Evolutionary conservation across 106 monocot species (phyloP), one percentile per base, ranked within the genome.

Genomic region (Alisma plantagoaquatica): DNA sequence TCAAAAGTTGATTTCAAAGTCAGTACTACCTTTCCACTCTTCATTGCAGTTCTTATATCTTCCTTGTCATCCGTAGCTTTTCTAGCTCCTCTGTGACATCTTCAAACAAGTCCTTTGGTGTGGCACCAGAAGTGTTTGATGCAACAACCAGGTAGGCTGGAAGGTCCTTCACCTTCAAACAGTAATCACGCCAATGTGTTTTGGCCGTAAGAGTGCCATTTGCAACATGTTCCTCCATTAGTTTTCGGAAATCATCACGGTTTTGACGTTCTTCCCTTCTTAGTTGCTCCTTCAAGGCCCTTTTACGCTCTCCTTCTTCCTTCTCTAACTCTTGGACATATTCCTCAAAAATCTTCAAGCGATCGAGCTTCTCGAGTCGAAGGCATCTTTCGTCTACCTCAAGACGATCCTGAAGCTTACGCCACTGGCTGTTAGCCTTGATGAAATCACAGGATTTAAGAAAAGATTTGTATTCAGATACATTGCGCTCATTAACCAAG

Each of bases 131-230:
- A 17, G 73, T 85, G 59, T 98, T 98, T 69, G 81, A 68, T 28
- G 96, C 57, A 24, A 98, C 85, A 51, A 76, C 81, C 31, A 74
- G 26, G 52, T 89, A 98, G 10, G 66, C 32, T 32, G 72, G 45
- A 30, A 62, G 52, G 56, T 85, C 78, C 51, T 98, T 98, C 15
- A 98, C 96, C 78, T 85, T 89, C 43, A 76, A 65, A 58, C 81
- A 98, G 47, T 98, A 98, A 33, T 98, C 89, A 51, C 84, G 81
- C 96, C 96, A 98, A 47, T 78, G 83, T 43, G 78, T 98, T 71
- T 76, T 98, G 60, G 89, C 89, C 30, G 84, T 98, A 61, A 98
- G 74, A 56, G 60, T 59, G 21, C 89, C 96, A 38, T 66, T 31
- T 56, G 72, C 57, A 65, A 82, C 63, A 66, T 98, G 84, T 33